A percentile compares a stretch with the other conserved stretches of the same genome.
phyloP scores from a whole-genome alignment of 257 asterid species.

The Agastache rugosa region DNA sequence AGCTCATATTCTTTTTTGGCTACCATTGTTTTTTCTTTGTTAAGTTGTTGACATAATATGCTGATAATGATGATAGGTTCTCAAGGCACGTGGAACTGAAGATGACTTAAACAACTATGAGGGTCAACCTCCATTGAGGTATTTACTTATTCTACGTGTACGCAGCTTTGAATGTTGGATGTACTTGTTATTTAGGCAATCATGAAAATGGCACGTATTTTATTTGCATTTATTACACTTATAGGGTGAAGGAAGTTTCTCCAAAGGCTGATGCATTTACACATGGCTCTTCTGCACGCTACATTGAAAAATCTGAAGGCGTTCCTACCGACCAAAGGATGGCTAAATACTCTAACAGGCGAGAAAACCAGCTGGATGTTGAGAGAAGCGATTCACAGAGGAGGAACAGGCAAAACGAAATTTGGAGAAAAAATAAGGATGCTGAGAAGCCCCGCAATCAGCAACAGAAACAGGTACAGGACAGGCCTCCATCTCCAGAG shows the following conservation, averaged over 20 bases:
- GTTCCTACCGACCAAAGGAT: slow-evolving; percentile 49
- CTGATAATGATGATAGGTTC: slow-evolving; percentile 54
- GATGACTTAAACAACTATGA: slow-evolving; percentile 55
- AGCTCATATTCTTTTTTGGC: slow-evolving; percentile 21
- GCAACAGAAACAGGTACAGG: slow-evolving; percentile 56
- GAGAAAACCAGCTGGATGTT: slow-evolving; percentile 61
- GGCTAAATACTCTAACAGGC: slow-evolving; percentile 57
- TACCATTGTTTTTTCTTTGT: slow-evolving; percentile 26
- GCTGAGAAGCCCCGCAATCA: slow-evolving; percentile 58
- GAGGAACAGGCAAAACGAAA: slow-evolving; percentile 68
- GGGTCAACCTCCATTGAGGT: slow-evolving; percentile 64
- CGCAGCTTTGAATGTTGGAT: not conserved
- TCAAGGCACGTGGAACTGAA: slow-evolving; percentile 73
- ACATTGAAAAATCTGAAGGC: slow-evolving; percentile 53
- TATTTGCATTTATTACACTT: slow-evolving; percentile 19
- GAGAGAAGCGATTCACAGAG: slow-evolving; percentile 63
- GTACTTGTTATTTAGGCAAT: slow-evolving; percentile 9
- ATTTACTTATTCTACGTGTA: slow-evolving; percentile 24
- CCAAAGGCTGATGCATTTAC: slow-evolving; percentile 52
- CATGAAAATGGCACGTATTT: not conserved
- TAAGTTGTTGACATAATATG: slow-evolving; percentile 8
- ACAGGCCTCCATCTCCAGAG: slow-evolving; percentile 87
- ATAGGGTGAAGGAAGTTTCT: slow-evolving; percentile 64
- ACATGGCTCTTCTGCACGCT: slow-evolving; percentile 45
- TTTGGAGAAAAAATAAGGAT: slow-evolving; percentile 61